Base-by-base conservation (phyloP, 306 rosid species). In the Cercis canadensis region DNA sequence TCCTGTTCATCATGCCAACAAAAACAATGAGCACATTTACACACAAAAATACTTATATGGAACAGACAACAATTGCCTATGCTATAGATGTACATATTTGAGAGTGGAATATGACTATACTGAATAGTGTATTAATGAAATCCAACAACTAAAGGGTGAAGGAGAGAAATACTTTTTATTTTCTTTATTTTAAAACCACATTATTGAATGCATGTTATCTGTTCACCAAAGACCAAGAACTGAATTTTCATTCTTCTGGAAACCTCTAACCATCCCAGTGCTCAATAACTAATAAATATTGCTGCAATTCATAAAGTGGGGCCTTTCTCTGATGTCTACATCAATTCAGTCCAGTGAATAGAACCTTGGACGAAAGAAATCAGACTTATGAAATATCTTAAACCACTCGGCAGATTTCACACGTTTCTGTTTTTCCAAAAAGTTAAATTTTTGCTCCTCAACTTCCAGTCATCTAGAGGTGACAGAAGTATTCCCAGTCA, bases 181-280 rank as follows among this genome's bases (percentile, higher is more conserved):
- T 31, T 24, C 41, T 57, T 43, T 65, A 41, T 70, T 58, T 55
- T 7, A 29, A 11, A n/a, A n/a, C n/a, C 11, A 41, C 16, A 67
- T 19, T 19, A 16, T 33, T 56, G 56, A 11, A 56, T 62, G 59
- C n/a, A 75, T 59, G 12, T 36, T 5, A 19, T 7, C 15, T 39
- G n/a, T n/a, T n/a, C n/a, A n/a, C n/a, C n/a, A n/a, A 55, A 47
- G 14, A 19, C n/a, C n/a, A 59, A 46, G 46, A 19, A 7, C 7
- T 43, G 10, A 40, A 5, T 32, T 61, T 33, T 60, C 31, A n/a
- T 63, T 53, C 62, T 62, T 39, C 8, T n/a, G 12, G 14, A 18
- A 19, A 65, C 69, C 13, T 36, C 52, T 71, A 46, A 61, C 41
- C 39, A 47, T 60, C 50, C 46, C 72, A 54, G 45, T 54, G 44